Evolutionary conservation across 352 stramenopile genomes (phyloP).

Genomic region (Pythium apleroticum): DNA sequence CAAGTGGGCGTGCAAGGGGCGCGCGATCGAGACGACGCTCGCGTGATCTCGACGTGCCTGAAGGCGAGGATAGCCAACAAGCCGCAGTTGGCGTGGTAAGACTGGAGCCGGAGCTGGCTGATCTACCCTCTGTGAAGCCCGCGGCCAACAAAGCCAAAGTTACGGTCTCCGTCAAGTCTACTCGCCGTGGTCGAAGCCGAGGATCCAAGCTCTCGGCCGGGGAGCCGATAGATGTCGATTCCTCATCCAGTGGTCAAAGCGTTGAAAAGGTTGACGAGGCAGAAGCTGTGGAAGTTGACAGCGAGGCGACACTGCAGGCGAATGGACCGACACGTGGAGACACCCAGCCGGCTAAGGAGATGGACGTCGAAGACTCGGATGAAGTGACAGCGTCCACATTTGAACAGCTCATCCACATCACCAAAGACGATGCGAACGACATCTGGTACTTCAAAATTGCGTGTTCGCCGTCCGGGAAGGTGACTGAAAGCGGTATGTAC

Average conservation of each 20-base stretch:
- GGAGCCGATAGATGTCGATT: background rate
- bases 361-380: background rate
- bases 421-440: conserved; percentile 2
- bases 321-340: background rate
- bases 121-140: background rate
- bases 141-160: background rate
- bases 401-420: conserved; percentile 5
- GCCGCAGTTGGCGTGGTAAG: background rate
- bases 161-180: background rate
- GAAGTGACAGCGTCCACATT: background rate
- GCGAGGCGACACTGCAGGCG: background rate
- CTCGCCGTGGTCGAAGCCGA: background rate
- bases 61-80: background rate
- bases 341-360: background rate
- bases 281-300: background rate
- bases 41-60: background rate
- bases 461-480: conserved; percentile 7
- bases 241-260: background rate
- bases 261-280: background rate
- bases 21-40: background rate
- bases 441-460: conserved; percentile 7
- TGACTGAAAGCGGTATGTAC: conserved; percentile 10
- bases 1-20: background rate
- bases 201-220: background rate
- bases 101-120: background rate